phyloP scores from a whole-genome alignment of 768 basidiomycete species.

The Flagelloscypha sp. region DNA sequence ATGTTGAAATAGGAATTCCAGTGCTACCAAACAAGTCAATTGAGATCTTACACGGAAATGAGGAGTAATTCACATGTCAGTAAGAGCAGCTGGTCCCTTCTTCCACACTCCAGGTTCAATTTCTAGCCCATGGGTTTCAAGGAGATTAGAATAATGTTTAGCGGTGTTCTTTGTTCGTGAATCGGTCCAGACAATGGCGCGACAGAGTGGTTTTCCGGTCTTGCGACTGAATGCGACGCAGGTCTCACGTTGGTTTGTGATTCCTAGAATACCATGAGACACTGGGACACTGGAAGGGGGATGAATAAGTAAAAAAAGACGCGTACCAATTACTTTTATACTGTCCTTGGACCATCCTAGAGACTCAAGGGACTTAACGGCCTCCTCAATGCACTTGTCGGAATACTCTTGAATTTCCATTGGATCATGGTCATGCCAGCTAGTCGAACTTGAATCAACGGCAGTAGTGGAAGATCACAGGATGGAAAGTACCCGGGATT shows the following conservation, averaged over 20 bases:
- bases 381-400: constrained; percentile 65
- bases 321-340: constrained; percentile 86
- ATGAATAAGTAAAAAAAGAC: constrained; percentile 10
- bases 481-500: constrained; percentile 59
- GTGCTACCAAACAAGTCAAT: constrained; percentile 44
- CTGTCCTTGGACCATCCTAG: constrained; percentile 73
- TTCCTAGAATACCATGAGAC: constrained; percentile 39
- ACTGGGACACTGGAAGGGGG: constrained; percentile 7
- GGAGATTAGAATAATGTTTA: constrained; percentile 65
- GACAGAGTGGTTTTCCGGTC: constrained; percentile 84
- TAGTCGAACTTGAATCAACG: constrained; percentile 16
- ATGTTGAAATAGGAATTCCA: constrained; percentile 91
- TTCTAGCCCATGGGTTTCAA: constrained; percentile 69
- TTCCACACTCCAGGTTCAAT: constrained; percentile 54
- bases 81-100: constrained; percentile 60
- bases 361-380: constrained; percentile 61
- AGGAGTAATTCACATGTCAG: constrained; percentile 48
- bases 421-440: constrained; percentile 96
- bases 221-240: constrained; percentile 86
- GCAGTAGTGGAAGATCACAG: background rate
- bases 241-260: constrained; percentile 97
- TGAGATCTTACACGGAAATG: constrained; percentile 10
- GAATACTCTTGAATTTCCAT: constrained; percentile 71
- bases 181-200: constrained; percentile 94
- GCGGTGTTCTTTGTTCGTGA: constrained; percentile 84